Percentiles rank a stretch among this genome's conserved stretches.
Conservation (phyloP, 1,284 basidiomycete genomes). For the Trichosporon sp. region DNA sequence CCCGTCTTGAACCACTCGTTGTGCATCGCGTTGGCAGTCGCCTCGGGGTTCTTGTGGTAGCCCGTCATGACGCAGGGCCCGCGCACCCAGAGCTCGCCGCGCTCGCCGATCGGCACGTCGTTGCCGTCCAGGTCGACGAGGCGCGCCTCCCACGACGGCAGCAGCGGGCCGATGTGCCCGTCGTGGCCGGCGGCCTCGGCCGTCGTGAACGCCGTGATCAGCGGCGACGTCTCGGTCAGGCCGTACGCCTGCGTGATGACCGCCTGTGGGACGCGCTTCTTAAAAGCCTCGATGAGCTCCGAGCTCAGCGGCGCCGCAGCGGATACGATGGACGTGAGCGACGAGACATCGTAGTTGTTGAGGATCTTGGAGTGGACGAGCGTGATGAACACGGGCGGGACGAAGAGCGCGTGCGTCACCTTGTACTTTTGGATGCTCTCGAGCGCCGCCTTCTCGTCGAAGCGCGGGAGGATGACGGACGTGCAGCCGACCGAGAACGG, state of each 20-base stretch:
- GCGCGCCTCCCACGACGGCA: slow-evolving; percentile 73
- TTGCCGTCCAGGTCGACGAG: slow-evolving; percentile 55
- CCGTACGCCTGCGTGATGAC: slow-evolving; percentile 48
- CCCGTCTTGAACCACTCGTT: slow-evolving; percentile 77
- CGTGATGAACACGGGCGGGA: slow-evolving; percentile 74
- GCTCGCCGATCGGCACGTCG: slow-evolving; percentile 55
- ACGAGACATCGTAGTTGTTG: slow-evolving; percentile 64
- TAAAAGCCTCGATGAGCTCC: slow-evolving; percentile 37
- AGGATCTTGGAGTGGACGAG: slow-evolving; percentile 54
- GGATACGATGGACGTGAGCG: slow-evolving; percentile 61
- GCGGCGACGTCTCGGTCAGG: slow-evolving; percentile 53
- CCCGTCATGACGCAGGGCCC: slow-evolving; percentile 77
- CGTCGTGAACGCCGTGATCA: slow-evolving; percentile 30
- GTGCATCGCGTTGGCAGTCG: slow-evolving; percentile 61
- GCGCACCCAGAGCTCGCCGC: slow-evolving; percentile 75
- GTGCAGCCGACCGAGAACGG: slow-evolving; percentile 60
- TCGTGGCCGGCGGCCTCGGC: slow-evolving; percentile 42
- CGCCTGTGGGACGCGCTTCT: slow-evolving; percentile 23
- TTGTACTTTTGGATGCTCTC: slow-evolving; percentile 65
- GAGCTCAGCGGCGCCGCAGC: slow-evolving; percentile 76
- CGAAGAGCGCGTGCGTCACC: slow-evolving; percentile 62
- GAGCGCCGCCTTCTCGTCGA: slow-evolving; percentile 57
- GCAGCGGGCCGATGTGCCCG: slow-evolving; percentile 65
- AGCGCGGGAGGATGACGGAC: slow-evolving; percentile 64
- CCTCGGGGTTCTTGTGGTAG: slow-evolving; percentile 60